Base-by-base conservation (phyloP, 176 grass and related monocot species). In the Carex cristatella region DNA sequence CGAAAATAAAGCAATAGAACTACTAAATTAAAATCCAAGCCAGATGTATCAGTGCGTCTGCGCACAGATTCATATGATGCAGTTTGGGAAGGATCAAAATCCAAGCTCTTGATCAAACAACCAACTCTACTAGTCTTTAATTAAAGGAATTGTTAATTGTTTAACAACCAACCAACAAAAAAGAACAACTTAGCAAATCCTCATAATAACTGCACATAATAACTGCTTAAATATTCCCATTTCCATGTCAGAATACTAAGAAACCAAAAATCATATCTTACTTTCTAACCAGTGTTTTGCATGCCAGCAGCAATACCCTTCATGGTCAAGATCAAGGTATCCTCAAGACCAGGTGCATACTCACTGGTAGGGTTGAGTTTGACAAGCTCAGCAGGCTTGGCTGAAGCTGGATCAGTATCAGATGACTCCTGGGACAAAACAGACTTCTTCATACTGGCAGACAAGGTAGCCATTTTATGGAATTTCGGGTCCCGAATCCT, bases 311-410 rank as follows among this genome's bases (percentile, higher is more conserved):
- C 92, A 58, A 94, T 94, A 37, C 90, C 92, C 76, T 94, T 94
- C 92, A 94, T 94, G 86, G 92, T 94, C 86, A 94, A 87, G 88
- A 94, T 94, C 63, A 94, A 88, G 27, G 90, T 94, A 73, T 94
- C 92, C 84, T 94, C 92, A 65, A 88, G 79, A 1, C 90, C 92
- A 0, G 92, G 92, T 15, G 76, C 87, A 79, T 92, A 94, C 80
- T 94, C 90, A 61, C 90, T 92, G 16, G 68, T 19, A 12, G 88
- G 81, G 81, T 92, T 94, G 3, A 94, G 84, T 60, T 88, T 88
- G 69, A 92, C 92, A 31, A 92, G 46, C 82, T 89, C 87, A 0
- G 82, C 88, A 0, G 90, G 88, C 54, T 87, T 80, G 23, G 35
- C 87, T 1, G 59, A 70, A 30, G 85, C 85, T 51, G 66, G 53